Base-by-base conservation (phyloP, 148 eudicot species). In the Chenopodium quinoa region DNA sequence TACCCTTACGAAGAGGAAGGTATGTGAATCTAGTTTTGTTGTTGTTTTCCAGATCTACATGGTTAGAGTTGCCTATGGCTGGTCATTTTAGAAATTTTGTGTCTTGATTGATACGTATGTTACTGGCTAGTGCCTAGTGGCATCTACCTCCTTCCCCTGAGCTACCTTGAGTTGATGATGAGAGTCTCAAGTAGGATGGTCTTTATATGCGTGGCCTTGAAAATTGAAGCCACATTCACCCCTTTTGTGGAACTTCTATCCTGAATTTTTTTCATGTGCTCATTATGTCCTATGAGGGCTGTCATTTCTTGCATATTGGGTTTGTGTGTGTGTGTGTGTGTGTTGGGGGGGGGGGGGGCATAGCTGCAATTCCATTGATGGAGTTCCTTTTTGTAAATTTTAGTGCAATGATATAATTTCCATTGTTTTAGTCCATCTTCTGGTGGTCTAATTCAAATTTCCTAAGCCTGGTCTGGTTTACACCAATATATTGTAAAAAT, bases 1-100 rank as follows among this genome's bases (percentile, higher is more conserved):
- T 83, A 97, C 99, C 81, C 95, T 97, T 32, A 97, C 99, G 0
- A 97, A 97, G 86, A 90, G 98, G 81, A 97, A 94, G 97, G 99
- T 96, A 27, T 60, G 86, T 75, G 22, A 46, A 34, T 64, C 58
- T 58, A 1, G 25, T 27, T 16, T 64, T 81, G 50, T 75, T 62
- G 64, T 81, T 65, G 47, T 22, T 48, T 32, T 54, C 27, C 29
- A 32, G 14, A 29, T 75, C 79, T 20, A 71, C 22, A 62, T 77
- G 65, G 34, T 62, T 77, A 63, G 48, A 63, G 48, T 40, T 62
- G 25, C 5, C 48, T 63, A 25, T 76, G 48, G 48, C 32, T 19
- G 67, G 67, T 76, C 48, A 56, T 40, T 67, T 1, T 67, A 16
- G 4, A 7, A 62, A 20, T 6, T 22, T 20, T 62, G 25, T 62